Base-by-base conservation (phyloP, 2,329 filamentous ascomycete species). In the Colletotrichum neosansevieriae region DNA sequence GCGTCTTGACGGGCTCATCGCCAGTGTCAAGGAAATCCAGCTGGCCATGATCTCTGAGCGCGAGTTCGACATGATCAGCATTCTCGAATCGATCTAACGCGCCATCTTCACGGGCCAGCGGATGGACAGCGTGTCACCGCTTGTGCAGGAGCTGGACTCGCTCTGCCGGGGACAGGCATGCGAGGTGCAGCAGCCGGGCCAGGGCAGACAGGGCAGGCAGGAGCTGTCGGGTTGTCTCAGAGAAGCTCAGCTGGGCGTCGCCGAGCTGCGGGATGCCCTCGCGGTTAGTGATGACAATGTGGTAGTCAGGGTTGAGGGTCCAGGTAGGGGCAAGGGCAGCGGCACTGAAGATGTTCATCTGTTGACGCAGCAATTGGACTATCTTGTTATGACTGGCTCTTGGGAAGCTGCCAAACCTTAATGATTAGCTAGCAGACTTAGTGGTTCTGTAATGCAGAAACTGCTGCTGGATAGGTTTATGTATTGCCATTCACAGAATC, bases 331-430 rank as follows among this genome's bases (percentile, higher is more conserved):
- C 7, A 19, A 49, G 45, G 45, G 45, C 15, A 50, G 2, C 47
- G 47, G 47, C 47, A 1, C 47, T 17, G 47, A 3, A 11, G 47
- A 50, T 50, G 24, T 50, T 3, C 47, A 50, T 13, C 6, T 32
- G 24, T 15, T 50, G 47, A 50, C 47, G 24, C 47, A 34, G 47
- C 47, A 50, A 5, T 50, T 50, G 47, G 24, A 32, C 21, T 7
- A 17, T 50, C 47, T 50, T 7, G 47, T 50, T 24, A 50, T 50
- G 24, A 50, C 13, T 32, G 47, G 47, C 21, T 11, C 24, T 32
- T 50, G n/a, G 6, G 1, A 24, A 10, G 12, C 0, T 2, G 21
- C 0, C 0, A 32, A 15, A 0, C 21, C 12, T 50, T 6, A 5
- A n/a, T 15, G 12, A n/a, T 15, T 6, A 29, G 24, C 2, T 9